A percentile compares a stretch with the other conserved stretches of the same genome.
phyloP scores from a whole-genome alignment of 2,329 filamentous ascomycete genomes.

The Periconia digitata region DNA sequence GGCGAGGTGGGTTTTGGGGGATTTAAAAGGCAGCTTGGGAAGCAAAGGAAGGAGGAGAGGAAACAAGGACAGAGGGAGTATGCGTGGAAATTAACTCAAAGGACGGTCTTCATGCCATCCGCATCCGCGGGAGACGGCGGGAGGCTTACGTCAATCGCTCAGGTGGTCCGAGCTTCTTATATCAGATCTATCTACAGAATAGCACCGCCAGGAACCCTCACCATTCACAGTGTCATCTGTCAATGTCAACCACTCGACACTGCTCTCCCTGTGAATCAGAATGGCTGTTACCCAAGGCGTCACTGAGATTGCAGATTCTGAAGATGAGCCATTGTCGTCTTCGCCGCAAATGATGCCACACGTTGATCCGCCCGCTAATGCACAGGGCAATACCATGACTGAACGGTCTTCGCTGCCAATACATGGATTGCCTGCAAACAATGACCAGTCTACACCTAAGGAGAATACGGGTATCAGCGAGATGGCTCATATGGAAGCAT shows the following conservation, averaged over 20 bases:
- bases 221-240: no score
- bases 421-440: no score
- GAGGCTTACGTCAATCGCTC: background rate
- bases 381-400: background rate
- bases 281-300: conserved; percentile 25
- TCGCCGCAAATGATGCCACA: conserved; percentile 16
- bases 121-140: background rate
- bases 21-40: conserved; percentile 21
- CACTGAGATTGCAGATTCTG: conserved; percentile 36
- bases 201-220: no score
- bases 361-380: background rate
- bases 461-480: no score
- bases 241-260: background rate
- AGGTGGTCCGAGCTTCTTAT: conserved; percentile 2
- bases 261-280: conserved; percentile 12
- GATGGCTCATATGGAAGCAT: no score
- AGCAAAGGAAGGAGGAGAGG: background rate
- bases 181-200: no score
- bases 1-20: conserved; percentile 7
- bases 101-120: background rate
- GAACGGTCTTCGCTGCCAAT: no score
- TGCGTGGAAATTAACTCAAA: background rate
- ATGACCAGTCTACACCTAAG: no score
- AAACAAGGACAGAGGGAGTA: background rate
- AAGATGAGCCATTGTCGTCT: conserved; percentile 35